Evolutionary conservation across 495 filamentous ascomycete species (phyloP), one percentile per base, ranked within the genome.

Genomic region (Talaromyces thailandensis): DNA sequence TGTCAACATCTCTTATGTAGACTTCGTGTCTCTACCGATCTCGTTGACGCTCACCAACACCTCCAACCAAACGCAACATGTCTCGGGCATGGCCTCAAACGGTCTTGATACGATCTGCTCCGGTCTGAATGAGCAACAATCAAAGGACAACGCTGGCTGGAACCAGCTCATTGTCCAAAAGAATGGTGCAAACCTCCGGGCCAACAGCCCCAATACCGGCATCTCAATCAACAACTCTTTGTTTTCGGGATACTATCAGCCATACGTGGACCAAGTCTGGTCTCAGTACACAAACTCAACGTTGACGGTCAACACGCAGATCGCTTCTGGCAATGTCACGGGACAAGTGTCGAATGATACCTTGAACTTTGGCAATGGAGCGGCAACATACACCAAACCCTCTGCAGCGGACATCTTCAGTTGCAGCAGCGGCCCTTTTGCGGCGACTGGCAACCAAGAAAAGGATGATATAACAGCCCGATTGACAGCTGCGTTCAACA

Each of bases 1-100:
- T 68, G 87, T 82, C 56, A 92, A 92, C 67, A 88, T 91, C 66
- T 82, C 77, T 59, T 87, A 87, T 65, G 89, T 92, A 43, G 89
- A 92, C 73, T 91, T 91, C 67, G 82, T 89, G 45, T 75, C 77
- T 57, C 64, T 90, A 9, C 88, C 88, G 9, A 82, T 91, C 58
- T 80, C 85, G 6, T 74, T 92, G 43, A 71, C 79, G 29, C 78
- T 92, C 6, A 75, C 74, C 35, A 83, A 81, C 65, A 74, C 77
- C 3, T 71, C 76, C 8, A 82, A 82, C n/a, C 55, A 62, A 3
- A 76, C 70, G 1, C 80, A 87, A 64, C 71, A 75, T 28, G 87
- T 91, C 21, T 65, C 76, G 5, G 89, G 89, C 28, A 73, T 88
- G 62, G 78, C 82, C 0, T 31, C 80, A 0, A 70, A 78, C 63